A percentile compares a stretch with the other conserved stretches of the same genome.
These are phyloP conservation scores for Xylariaceae sp. DNA, from an alignment of 2,329 filamentous ascomycete genomes.

Conservation along the genomic window DNA sequence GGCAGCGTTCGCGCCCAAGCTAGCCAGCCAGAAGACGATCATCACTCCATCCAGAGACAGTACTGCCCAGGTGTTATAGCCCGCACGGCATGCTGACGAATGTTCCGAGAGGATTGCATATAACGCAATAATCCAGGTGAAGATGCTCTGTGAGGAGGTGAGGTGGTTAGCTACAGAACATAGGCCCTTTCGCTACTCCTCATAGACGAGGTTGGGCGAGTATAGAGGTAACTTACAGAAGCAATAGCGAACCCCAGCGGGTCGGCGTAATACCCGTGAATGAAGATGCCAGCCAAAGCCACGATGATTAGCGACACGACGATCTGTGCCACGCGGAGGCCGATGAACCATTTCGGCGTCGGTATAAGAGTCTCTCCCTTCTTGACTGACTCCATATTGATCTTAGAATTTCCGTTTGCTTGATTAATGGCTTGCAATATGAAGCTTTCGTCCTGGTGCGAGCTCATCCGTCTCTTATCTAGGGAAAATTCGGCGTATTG, in stretches of 20 bases:
- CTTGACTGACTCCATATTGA: slow-evolving; percentile 32
- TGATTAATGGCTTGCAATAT: not conserved
- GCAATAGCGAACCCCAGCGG: slow-evolving; percentile 49
- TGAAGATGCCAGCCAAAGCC: slow-evolving; percentile 49
- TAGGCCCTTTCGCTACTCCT: not conserved
- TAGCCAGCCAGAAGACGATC: slow-evolving; percentile 54
- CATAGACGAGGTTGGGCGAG: not conserved
- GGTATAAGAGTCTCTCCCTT: slow-evolving; percentile 43
- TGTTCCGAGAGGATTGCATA: slow-evolving; percentile 52
- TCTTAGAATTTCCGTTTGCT: not conserved
- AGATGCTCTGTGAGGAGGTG: slow-evolving; percentile 44
- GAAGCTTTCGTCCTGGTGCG: not conserved
- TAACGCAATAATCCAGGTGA: slow-evolving; percentile 52
- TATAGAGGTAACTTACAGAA: slow-evolving; percentile 42
- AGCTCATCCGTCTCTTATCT: not conserved
- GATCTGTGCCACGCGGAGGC: slow-evolving; percentile 48
- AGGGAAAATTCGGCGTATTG: not conserved
- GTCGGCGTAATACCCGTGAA: slow-evolving; percentile 48
- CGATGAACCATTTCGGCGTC: slow-evolving; percentile 52
- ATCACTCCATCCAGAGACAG: slow-evolving; percentile 51
- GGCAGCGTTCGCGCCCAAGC: slow-evolving; percentile 49
- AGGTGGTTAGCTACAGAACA: not conserved
- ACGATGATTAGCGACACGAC: slow-evolving; percentile 51
- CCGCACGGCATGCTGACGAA: slow-evolving; percentile 39
- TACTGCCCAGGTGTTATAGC: slow-evolving; percentile 53